Evolutionary conservation across 208 protist species (phyloP).

Genomic region (Entamoeba nuttalli): DNA sequence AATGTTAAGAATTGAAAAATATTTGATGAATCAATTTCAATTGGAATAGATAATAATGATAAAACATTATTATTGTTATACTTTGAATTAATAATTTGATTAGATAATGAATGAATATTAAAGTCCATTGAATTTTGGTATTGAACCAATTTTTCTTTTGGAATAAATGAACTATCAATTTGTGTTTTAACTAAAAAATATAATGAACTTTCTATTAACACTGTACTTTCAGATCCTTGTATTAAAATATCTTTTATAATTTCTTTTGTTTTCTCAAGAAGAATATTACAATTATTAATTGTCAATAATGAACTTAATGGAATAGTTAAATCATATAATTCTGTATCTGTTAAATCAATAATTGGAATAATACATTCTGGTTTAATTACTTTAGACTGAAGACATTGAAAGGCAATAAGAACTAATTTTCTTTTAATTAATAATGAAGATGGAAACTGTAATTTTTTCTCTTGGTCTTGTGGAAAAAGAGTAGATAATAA

Average conservation of each 20-base stretch:
- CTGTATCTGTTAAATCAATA: neutral
- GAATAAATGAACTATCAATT: neutral
- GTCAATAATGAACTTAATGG: neutral
- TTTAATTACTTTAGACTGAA: neutral
- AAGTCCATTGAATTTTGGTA: neutral
- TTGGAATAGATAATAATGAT: neutral
- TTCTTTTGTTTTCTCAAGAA: neutral
- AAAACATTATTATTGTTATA: neutral
- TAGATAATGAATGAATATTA: neutral
- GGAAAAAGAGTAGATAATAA: neutral
- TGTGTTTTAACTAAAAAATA: neutral
- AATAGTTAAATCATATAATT: neutral
- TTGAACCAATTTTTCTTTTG: neutral
- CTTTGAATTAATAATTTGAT: neutral
- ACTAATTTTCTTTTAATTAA: neutral
- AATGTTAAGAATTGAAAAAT: neutral
- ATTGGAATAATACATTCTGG: neutral
- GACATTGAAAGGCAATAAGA: neutral
- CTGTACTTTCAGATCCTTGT: neutral
- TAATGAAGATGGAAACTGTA: too few relatives aligned
- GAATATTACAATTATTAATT: neutral
- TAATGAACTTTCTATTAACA: neutral
- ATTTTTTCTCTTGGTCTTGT: too few relatives aligned
- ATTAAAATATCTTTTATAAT: neutral
- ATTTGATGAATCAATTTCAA: neutral